Base-by-base conservation (phyloP, 495 filamentous ascomycete genomes). In the Ramalina peruviana region DNA sequence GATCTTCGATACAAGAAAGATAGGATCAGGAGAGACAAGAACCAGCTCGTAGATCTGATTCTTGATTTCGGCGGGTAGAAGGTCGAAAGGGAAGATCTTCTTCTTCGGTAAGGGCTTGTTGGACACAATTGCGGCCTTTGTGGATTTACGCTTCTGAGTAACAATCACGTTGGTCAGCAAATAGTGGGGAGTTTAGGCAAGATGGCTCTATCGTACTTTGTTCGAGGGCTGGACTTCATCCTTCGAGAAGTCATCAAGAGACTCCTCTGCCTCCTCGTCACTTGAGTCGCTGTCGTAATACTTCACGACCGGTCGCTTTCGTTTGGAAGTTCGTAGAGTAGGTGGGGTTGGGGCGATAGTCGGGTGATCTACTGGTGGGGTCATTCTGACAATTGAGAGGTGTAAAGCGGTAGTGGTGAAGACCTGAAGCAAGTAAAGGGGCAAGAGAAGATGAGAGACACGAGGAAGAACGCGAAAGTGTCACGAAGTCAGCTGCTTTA, bases 21-120 rank as follows among this genome's bases (percentile, higher is more conserved):
- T 47, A 6, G 13, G 17, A 19, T 47, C 11, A 1, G 36, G 17
- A 17, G 30, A 26, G 4, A 15, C 26, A 12, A 52, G 43, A 6
- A 43, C 36, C n/a, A 47, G 16, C 26, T 19, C 30, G 37, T 52
- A 55, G 42, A 55, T 55, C 17, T 42, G 25, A 11, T 55, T 55
- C 30, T 43, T 51, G 20, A 55, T 37, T 33, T 55, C 53, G 15
- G 53, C 20, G 13, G 53, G 53, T 5, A 55, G 53, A 12, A 16
- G 42, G 0, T 16, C 27, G 38, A 55, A 55, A 1, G 53, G 53
- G 15, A 55, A 55, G 27, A 55, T 55, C 13, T 52, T 51, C 40
- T 44, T 51, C 36, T 54, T 54, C 16, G 52, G 48, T 1, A 51
- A 48, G 6, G 40, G 48, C 10, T 41, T 51, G 3, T 40, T 27